These are phyloP conservation scores for Nemania serpens DNA, from an alignment of 2,329 filamentous ascomycete species.

Conservation along the genomic window DNA sequence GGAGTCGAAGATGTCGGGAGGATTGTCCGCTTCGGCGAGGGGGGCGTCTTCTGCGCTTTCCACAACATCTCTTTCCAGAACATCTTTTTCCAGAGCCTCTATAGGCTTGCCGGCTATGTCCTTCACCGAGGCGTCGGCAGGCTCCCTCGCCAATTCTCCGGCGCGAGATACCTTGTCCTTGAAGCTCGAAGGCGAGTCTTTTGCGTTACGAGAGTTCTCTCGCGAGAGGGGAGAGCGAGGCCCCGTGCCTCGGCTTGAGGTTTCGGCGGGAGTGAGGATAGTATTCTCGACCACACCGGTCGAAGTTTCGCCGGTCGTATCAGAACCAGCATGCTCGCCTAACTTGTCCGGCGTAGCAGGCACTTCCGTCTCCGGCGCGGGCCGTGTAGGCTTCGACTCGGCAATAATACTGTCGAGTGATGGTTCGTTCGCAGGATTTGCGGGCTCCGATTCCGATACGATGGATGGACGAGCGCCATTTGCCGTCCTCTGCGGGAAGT, in stretches of 20 bases:
- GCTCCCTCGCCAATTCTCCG: constrained; percentile 3
- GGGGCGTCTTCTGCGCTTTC: constrained; percentile 11
- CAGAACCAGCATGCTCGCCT: constrained; percentile 25
- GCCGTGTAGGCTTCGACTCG: constrained; percentile 9
- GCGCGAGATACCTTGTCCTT: constrained; percentile 17
- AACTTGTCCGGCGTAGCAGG: constrained; percentile 22
- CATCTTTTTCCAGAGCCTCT: constrained; percentile 1
- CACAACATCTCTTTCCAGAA: neutral
- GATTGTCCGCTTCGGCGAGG: constrained; percentile 13
- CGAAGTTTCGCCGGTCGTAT: constrained; percentile 29
- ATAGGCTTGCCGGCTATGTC: constrained; percentile 18
- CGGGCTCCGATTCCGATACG: constrained; percentile 20
- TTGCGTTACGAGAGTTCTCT: constrained; percentile 21
- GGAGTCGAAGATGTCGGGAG: constrained; percentile 28
- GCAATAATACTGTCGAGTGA: constrained; percentile 23
- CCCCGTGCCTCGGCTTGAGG: constrained; percentile 33
- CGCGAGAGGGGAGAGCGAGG: constrained; percentile 19
- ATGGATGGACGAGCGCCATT: constrained; percentile 4
- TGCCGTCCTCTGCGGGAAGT: neutral
- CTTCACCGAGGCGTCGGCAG: constrained; percentile 3
- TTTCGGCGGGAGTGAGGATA: constrained; percentile 35
- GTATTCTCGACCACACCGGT: constrained; percentile 31
- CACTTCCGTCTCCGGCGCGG: constrained; percentile 18
- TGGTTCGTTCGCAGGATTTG: constrained; percentile 2
- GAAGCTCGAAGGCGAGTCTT: constrained; percentile 14